Evolutionary conservation across 805 yeast species (phyloP).

Genomic region (Metschnikowia amazonensis): DNA sequence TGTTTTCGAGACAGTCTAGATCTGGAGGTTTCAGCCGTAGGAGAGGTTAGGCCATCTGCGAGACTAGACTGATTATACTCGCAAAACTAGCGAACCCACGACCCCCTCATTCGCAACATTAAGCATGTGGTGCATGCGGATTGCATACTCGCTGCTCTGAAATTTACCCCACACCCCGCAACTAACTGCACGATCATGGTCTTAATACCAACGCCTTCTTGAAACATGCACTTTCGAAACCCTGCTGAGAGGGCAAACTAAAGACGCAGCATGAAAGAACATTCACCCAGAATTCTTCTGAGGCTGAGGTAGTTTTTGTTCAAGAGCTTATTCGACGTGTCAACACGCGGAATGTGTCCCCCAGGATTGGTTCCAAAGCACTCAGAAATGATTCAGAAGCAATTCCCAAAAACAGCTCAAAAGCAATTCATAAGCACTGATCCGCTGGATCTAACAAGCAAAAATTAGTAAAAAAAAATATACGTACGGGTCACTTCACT

Average conservation of each 20-base stretch:
- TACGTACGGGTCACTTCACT: slow-evolving; percentile 37
- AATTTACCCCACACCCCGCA: slow-evolving; percentile 14
- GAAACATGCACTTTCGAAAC: neutral
- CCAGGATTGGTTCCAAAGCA: no score
- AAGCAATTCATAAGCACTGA: neutral
- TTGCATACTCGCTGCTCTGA: slow-evolving; percentile 5
- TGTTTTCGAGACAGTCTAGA: neutral
- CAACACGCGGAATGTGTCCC: neutral
- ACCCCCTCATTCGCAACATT: slow-evolving; percentile 13
- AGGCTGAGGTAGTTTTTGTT: neutral
- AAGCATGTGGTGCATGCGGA: slow-evolving; percentile 12
- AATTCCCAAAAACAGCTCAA: neutral
- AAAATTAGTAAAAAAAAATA: slow-evolving; percentile 12
- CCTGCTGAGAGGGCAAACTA: neutral
- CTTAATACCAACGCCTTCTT: neutral
- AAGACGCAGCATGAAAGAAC: neutral
- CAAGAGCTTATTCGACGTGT: neutral
- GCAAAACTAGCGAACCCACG: neutral
- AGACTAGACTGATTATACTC: neutral
- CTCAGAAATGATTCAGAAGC: neutral
- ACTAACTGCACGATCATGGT: neutral
- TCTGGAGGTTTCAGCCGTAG: no score
- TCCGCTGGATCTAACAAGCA: neutral
- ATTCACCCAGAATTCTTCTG: no score
- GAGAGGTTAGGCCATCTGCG: neutral